These are phyloP conservation scores for Rostrohypoxylon terebratum DNA, from an alignment of 495 filamentous ascomycete species.

Conservation along the genomic window DNA sequence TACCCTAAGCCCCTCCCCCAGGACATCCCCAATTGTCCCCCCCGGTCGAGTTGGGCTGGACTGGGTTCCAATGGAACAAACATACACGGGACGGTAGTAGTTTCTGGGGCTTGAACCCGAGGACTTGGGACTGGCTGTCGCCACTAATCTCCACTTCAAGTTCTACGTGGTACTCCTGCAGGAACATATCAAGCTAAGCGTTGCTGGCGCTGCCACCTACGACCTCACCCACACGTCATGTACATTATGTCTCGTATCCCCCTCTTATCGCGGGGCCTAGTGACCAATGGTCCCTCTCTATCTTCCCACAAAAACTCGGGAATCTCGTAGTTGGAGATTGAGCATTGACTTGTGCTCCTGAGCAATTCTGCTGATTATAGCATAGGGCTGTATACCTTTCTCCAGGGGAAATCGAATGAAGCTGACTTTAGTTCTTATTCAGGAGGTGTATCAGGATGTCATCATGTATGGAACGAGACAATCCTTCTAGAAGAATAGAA, in stretches of 20 bases:
- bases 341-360: background rate
- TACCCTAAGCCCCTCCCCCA: background rate
- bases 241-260: background rate
- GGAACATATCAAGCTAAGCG: slow-evolving; percentile 5
- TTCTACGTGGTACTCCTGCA: slow-evolving; percentile 28
- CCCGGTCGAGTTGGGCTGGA: slow-evolving; percentile 4
- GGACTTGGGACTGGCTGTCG: slow-evolving; percentile 6
- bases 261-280: background rate
- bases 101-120: slow-evolving; percentile 24
- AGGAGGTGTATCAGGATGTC: background rate
- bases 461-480: background rate
- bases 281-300: background rate
- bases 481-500: slow-evolving; percentile 1
- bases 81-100: background rate
- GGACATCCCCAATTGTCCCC: slow-evolving; percentile 4
- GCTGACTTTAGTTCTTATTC: background rate
- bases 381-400: background rate
- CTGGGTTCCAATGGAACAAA: background rate
- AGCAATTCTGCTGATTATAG: background rate
- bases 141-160: slow-evolving; percentile 17
- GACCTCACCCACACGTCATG: background rate
- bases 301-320: background rate
- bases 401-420: background rate
- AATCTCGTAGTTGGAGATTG: background rate
- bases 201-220: background rate